Base-by-base conservation (phyloP, 257 asterid genomes). In the Ligustrum vulgare region DNA sequence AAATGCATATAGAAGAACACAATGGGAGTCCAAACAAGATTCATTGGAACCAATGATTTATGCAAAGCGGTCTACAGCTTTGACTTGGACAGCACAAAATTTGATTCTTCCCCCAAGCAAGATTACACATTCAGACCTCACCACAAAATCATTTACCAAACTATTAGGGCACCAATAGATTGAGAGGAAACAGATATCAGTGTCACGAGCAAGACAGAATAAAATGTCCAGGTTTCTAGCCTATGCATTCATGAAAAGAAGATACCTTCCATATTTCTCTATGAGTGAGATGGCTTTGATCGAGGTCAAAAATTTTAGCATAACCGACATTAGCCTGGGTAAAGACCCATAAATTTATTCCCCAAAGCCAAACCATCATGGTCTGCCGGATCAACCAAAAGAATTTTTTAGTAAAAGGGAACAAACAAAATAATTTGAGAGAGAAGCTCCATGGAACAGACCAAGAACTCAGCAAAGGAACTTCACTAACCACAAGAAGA, bases 331-430 rank as follows among this genome's bases (percentile, higher is more conserved):
- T 91, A 72, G 93, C 74, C 81, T 87, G 97, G 70, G 91, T 78
- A 79, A 96, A 96, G 75, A 93, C 92, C 98, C 98, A 93, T 77
- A 96, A 80, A 81, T 93, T 96, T 80, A 88, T 77, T 71, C 99
- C 99, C 99, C 99, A 96, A 41, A 96, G 92, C 99, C 99, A 96
- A 75, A 96, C 92, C 87, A 87, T 82, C 97, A 93, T 82, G 64
- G 99, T 91, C 99, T 95, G 97, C 86, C 86, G 68, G 34, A 73
- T 67, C 75, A 83, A 71, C 20, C 62, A 79, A 82, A 2, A 60
- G 16, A 60, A 34, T 60, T 70, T 35, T 49, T 47, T 64, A 49
- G 65, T 73, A 41, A 65, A 28, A 63, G 75, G 64, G 20, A 7
- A 62, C 18, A 67, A 36, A 70, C 66, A 78, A 67, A 63, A 69